phyloP scores from a whole-genome alignment of 805 yeast species.

The Candida hungchunana region DNA sequence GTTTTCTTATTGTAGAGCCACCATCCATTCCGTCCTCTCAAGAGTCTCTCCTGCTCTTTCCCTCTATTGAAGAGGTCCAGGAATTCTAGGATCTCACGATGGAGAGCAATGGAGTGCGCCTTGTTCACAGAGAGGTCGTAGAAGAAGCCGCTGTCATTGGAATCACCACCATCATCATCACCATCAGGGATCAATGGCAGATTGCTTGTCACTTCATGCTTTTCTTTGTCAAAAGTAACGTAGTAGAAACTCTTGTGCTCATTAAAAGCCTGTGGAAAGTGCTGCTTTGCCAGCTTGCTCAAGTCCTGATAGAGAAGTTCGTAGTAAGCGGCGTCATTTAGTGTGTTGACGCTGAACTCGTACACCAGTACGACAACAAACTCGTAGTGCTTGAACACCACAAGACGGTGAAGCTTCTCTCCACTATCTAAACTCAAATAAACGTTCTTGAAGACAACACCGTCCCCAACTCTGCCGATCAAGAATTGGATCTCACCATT shows the following conservation, averaged over 20 bases:
- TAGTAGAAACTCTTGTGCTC: constrained; percentile 14
- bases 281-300: constrained; percentile 8
- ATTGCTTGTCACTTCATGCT: constrained; percentile 14
- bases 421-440: constrained; percentile 16
- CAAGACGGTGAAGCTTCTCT: constrained; percentile 18
- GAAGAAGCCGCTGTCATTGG: constrained; percentile 9
- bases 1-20: constrained; percentile 19
- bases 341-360: constrained; percentile 16
- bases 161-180: constrained; percentile 15
- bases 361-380: constrained; percentile 14
- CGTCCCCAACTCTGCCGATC: constrained; percentile 17
- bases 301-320: constrained; percentile 7
- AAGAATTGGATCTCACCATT: constrained; percentile 8
- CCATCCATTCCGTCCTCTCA: constrained; percentile 23
- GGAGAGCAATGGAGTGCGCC: constrained; percentile 14
- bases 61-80: constrained; percentile 4
- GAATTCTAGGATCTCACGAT: constrained; percentile 16
- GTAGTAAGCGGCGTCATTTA: constrained; percentile 18
- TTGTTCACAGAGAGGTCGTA: constrained; percentile 14
- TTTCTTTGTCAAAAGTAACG: constrained; percentile 9
- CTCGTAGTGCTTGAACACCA: constrained; percentile 13
- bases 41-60: constrained; percentile 16
- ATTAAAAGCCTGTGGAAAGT: constrained; percentile 8
- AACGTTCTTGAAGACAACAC: constrained; percentile 20
- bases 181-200: constrained; percentile 14